phyloP scores from a whole-genome alignment of 2,329 filamentous ascomycete genomes.

The Pyricularia pennisetigena region DNA sequence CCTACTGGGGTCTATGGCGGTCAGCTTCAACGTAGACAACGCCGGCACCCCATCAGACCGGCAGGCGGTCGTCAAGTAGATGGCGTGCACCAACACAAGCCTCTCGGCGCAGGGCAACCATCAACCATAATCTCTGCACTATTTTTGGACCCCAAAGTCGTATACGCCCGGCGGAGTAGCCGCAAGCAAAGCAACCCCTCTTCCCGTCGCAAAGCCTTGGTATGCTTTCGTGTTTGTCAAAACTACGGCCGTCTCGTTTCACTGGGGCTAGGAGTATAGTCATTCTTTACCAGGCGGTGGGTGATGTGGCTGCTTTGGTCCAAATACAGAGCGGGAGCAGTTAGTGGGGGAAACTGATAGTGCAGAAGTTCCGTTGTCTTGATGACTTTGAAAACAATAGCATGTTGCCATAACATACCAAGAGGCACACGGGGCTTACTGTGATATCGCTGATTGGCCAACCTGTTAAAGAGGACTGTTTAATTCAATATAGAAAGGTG shows the following conservation, averaged over 20 bases:
- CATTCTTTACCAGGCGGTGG: conserved; percentile 35
- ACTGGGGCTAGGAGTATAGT: conserved; percentile 47
- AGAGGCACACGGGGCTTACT: no score
- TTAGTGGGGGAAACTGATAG: conserved; percentile 25
- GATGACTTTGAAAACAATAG: no score
- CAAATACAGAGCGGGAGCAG: conserved; percentile 34
- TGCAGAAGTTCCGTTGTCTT: no score
- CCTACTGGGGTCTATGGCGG: no score
- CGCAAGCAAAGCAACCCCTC: neutral
- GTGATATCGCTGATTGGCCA: no score
- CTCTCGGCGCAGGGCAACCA: conserved; percentile 15
- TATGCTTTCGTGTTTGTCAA: conserved; percentile 39
- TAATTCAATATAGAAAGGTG: no score
- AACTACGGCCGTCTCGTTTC: conserved; percentile 33
- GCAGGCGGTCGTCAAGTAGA: conserved; percentile 41
- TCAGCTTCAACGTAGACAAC: no score
- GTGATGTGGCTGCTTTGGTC: conserved; percentile 57
- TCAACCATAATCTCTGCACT: no score
- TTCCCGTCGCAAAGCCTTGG: neutral
- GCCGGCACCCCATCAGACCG: conserved; percentile 32
- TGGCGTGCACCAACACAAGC: conserved; percentile 44
- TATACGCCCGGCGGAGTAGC: neutral
- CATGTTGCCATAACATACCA: no score
- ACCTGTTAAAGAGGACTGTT: no score
- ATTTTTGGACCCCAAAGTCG: conserved; percentile 41